These are phyloP conservation scores for Penicillium sp. DNA, from an alignment of 2,329 filamentous ascomycete genomes.

Conservation along the genomic window DNA sequence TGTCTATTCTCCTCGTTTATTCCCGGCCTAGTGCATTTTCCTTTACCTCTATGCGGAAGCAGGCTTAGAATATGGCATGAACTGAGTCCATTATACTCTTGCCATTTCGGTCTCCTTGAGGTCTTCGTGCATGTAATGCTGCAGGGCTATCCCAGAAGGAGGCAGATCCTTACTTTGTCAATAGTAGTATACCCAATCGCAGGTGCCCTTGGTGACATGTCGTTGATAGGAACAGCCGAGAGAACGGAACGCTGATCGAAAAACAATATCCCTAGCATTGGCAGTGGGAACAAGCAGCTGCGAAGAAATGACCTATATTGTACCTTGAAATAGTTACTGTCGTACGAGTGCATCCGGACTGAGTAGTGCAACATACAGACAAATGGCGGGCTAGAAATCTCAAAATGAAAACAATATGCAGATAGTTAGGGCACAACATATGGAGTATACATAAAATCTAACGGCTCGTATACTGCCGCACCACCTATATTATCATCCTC, in stretches of 20 bases:
- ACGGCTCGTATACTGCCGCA: constrained; percentile 2
- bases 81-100: background rate
- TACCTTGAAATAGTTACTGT: background rate
- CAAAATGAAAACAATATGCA: background rate
- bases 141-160: too few species aligned
- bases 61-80: background rate
- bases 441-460: background rate
- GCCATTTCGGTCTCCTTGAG: too few species aligned
- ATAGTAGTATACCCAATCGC: too few species aligned
- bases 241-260: background rate
- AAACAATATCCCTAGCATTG: constrained; percentile 20
- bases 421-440: background rate
- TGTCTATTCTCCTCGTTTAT: background rate
- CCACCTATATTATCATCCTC: background rate
- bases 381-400: background rate
- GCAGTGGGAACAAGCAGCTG: background rate
- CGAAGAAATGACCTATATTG: background rate
- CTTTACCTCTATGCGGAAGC: background rate
- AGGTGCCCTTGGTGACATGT: too few species aligned
- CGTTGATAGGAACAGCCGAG: too few species aligned
- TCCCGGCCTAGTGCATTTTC: background rate
- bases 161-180: too few species aligned
- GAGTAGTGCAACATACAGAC: background rate
- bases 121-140: too few species aligned
- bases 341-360: background rate